phyloP scores from a whole-genome alignment of 2,329 filamentous ascomycete species.

The Macroventuria anomochaeta region DNA sequence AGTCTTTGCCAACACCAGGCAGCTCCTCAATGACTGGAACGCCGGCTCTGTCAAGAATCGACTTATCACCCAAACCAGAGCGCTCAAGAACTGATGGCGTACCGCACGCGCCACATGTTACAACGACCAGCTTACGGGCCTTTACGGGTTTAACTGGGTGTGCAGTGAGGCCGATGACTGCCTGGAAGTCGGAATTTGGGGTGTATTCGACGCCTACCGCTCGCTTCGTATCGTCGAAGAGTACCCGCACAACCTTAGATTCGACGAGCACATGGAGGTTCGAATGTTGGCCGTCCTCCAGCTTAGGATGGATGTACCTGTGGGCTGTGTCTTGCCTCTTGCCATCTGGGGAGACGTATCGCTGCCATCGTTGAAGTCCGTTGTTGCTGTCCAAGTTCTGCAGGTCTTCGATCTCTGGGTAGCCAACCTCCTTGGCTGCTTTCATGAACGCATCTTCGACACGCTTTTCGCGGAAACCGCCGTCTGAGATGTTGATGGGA shows the following conservation, averaged over 20 bases:
- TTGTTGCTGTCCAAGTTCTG: constrained; percentile 58
- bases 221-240: constrained; percentile 61
- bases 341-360: constrained; percentile 61
- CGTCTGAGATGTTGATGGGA: constrained; percentile 62
- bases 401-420: constrained; percentile 60
- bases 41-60: constrained; percentile 57
- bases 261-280: constrained; percentile 67
- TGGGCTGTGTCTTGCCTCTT: constrained; percentile 65
- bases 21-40: constrained; percentile 63
- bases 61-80: constrained; percentile 64
- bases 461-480: constrained; percentile 52
- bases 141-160: constrained; percentile 51
- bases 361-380: constrained; percentile 53
- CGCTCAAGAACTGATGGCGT: constrained; percentile 66
- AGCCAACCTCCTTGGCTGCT: constrained; percentile 57
- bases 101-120: constrained; percentile 59
- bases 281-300: constrained; percentile 58
- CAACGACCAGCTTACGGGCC: constrained; percentile 63
- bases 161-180: constrained; percentile 37
- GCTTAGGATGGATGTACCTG: constrained; percentile 60
- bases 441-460: constrained; percentile 60
- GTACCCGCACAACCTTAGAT: constrained; percentile 61
- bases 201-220: constrained; percentile 67
- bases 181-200: constrained; percentile 54
- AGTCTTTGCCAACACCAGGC: constrained; percentile 68